Conservation (phyloP, 495 filamentous ascomycete species). For the Trichoderma orchidacearum region DNA sequence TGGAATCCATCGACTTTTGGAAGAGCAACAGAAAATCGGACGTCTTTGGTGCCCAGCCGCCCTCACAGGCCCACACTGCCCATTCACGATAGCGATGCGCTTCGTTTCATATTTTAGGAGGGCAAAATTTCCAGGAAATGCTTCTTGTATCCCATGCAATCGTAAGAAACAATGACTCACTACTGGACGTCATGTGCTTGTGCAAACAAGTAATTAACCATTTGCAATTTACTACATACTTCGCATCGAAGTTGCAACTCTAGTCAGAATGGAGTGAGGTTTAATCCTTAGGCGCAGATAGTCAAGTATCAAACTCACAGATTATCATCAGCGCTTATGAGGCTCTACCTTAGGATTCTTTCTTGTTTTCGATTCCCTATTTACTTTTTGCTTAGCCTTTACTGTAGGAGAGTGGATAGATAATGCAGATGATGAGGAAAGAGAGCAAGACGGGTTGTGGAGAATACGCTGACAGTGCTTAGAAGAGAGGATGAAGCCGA, state of each 20-base stretch:
- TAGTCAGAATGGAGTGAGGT: not conserved
- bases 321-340: not conserved
- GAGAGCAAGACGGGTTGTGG: too few species aligned
- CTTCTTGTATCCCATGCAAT: not conserved
- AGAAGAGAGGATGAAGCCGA: not conserved
- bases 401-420: not conserved
- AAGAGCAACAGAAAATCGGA: constrained; percentile 39
- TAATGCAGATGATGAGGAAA: not conserved
- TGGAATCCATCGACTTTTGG: constrained; percentile 97
- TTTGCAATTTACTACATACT: not conserved
- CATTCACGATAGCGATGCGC: not conserved
- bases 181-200: not conserved
- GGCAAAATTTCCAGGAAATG: not conserved
- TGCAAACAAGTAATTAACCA: not conserved
- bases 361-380: not conserved
- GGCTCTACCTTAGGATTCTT: not conserved
- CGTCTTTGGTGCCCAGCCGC: not conserved
- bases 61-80: constrained; percentile 5
- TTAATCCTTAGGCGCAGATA: not conserved
- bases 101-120: not conserved
- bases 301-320: not conserved
- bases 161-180: not conserved
- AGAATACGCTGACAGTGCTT: too few species aligned
- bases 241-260: not conserved
- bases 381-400: not conserved